A percentile compares a stretch with the other conserved stretches of the same genome.
phyloP scores from a whole-genome alignment of 2,329 filamentous ascomycete genomes.

The Hortaea sp. region DNA sequence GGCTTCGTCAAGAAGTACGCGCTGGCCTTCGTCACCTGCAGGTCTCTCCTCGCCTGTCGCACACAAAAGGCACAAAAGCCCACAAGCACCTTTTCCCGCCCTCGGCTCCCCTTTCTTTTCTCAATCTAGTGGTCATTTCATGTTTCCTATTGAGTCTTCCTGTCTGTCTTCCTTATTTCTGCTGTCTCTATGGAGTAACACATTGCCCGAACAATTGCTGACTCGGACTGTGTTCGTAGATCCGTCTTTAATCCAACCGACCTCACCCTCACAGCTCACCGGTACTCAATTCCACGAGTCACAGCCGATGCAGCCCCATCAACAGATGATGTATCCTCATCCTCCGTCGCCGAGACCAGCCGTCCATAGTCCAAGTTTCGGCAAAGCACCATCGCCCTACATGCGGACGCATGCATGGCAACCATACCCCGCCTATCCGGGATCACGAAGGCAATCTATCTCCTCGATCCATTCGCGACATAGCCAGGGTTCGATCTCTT shows the following conservation, averaged over 20 bases:
- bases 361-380: constrained; percentile 30
- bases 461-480: constrained; percentile 61
- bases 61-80: neutral
- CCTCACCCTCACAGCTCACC: constrained; percentile 31
- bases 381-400: constrained; percentile 52
- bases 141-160: constrained; percentile 29
- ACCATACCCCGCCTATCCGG: constrained; percentile 35
- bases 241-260: constrained; percentile 48
- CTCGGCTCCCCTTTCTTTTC: constrained; percentile 24
- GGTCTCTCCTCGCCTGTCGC: too few species aligned
- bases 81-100: constrained; percentile 10
- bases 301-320: constrained; percentile 28
- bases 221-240: constrained; percentile 30
- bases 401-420: constrained; percentile 47
- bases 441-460: constrained; percentile 54
- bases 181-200: constrained; percentile 2
- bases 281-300: constrained; percentile 28
- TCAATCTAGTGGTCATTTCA: constrained; percentile 26
- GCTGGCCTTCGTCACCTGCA: too few species aligned
- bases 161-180: constrained; percentile 27
- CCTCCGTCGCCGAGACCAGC: constrained; percentile 55
- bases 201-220: neutral
- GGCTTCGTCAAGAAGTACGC: too few species aligned
- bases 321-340: constrained; percentile 29
- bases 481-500: constrained; percentile 32